Evolutionary conservation across 1,139 yeast genomes (phyloP).

Genomic region (Suhomyces guaymorum): DNA sequence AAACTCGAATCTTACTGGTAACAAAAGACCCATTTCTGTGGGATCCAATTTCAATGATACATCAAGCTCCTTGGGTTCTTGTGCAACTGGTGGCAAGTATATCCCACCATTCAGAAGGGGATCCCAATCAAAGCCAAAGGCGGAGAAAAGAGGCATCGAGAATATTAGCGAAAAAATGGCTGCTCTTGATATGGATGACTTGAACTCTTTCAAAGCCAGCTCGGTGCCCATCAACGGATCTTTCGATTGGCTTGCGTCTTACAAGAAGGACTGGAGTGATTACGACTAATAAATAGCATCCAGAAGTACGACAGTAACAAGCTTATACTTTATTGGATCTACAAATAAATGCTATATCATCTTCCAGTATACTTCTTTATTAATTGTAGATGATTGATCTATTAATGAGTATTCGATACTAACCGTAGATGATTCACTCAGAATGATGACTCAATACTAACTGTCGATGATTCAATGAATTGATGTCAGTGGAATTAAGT

Average conservation of each 20-base stretch:
- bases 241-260: constrained; percentile 39
- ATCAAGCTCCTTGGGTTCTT: constrained; percentile 4
- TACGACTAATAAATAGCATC: constrained; percentile 22
- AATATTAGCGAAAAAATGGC: constrained; percentile 12
- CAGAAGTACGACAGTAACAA: not conserved
- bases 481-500: too few relatives aligned
- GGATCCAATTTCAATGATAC: constrained; percentile 9
- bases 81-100: constrained; percentile 54
- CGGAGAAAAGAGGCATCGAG: constrained; percentile 13
- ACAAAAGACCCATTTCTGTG: constrained; percentile 17
- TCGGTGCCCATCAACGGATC: constrained; percentile 46
- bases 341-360: too few relatives aligned
- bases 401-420: too few relatives aligned
- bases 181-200: constrained; percentile 19
- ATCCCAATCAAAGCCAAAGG: constrained; percentile 23
- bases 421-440: too few relatives aligned
- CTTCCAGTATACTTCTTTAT: too few relatives aligned
- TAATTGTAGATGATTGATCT: too few relatives aligned
- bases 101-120: constrained; percentile 71
- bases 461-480: too few relatives aligned
- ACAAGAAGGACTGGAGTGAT: constrained; percentile 37
- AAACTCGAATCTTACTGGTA: constrained; percentile 9
- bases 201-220: constrained; percentile 25
- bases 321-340: not conserved
- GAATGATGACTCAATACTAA: too few relatives aligned